Base-by-base conservation (phyloP, 2,329 filamentous ascomycete species). In the Hypoxylon sp. region DNA sequence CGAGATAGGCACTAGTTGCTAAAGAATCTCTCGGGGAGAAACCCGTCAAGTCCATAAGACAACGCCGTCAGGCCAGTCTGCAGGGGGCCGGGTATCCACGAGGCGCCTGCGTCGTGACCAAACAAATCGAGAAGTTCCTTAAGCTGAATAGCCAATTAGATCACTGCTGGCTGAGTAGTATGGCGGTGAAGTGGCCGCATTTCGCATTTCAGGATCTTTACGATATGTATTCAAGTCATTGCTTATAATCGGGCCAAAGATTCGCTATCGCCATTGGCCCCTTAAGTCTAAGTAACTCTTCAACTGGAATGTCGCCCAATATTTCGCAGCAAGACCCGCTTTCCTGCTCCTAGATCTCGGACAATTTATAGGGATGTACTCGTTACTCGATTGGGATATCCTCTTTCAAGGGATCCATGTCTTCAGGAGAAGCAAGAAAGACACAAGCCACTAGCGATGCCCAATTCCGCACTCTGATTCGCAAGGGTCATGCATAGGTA, bases 171-270 rank as follows among this genome's bases (percentile, higher is more conserved):
- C 19, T 49, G 54, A 53, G 8, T 24, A n/a, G 30, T 62, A 59
- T 68, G 43, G 65, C 65, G 65, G 62, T 65, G 62, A 68, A 24
- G 22, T 52, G 17, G 43, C 46, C 20, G 24, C 32, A 48, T 43
- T 51, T 7, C 20, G 24, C 32, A 48, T 43, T 51, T 7, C 19
- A 50, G 20, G 34, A 19, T 58, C 28, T 44, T 13, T 41, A n/a
- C 11, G 8, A 54, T 26, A 30, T 32, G 28, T 28, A 19, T 28
- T 48, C 15, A 24, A 54, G 15, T 43, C 51, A 52, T 51, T 56
- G 37, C 17, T 53, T 34, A 54, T 11, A 58, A 49, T 30, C 39
- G 49, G 22, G 37, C 37, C 43, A 59, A 48, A 49, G n/a, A 19
- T 39, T 46, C 13, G 22, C 47, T 56, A 24, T 57, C 13, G 22